Base-by-base conservation (phyloP, 2,329 filamentous ascomycete genomes). In the Reticulascus tulasneorum region DNA sequence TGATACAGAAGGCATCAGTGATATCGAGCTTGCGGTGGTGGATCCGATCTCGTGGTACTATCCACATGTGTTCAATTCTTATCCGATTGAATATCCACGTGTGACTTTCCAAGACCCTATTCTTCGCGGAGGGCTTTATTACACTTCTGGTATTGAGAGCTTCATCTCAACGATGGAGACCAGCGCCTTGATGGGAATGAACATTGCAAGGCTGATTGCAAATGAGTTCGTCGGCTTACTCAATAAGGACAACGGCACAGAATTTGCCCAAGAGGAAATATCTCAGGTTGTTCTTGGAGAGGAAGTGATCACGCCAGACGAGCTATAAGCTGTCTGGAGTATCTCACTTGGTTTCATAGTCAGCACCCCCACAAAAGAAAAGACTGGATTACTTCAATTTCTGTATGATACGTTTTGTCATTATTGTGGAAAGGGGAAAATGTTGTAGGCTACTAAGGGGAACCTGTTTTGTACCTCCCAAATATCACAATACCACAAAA, bases 101-200 rank as follows among this genome's bases (percentile, higher is more conserved):
- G 80, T 89, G 1, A 90, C 85, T 0, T 98, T 97, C 58, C 88
- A 96, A 48, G 84, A 93, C 42, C 77, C 83, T 4, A 67, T 82
- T 44, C 56, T 96, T 4, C 80, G 77, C 6, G 60, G 73, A 7
- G 77, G 78, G 0, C 52, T 91, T 11, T 93, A 80, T 60, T 84
- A 84, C 54, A 84, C 80, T 0, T 79, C 77, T 9, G 80, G 78
- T 3, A 94, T 97, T 27, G 91, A 97, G 63, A 84, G 84, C 48
- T 96, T 98, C 57, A 94, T 97, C 48, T 93, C 85, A 9, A 95
- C 89, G 0, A 97, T 98, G 93, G 93, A 98, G 69, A 96, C 93
- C 7, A 95, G 82, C 57, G 85, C 87, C 2, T 62, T 97, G 48
- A 93, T 93, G 79, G 93, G 93, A 1, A 87, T 77, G 74, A 93